phyloP scores from a whole-genome alignment of 441 rosid species.

The Pelargonium fulgidum region DNA sequence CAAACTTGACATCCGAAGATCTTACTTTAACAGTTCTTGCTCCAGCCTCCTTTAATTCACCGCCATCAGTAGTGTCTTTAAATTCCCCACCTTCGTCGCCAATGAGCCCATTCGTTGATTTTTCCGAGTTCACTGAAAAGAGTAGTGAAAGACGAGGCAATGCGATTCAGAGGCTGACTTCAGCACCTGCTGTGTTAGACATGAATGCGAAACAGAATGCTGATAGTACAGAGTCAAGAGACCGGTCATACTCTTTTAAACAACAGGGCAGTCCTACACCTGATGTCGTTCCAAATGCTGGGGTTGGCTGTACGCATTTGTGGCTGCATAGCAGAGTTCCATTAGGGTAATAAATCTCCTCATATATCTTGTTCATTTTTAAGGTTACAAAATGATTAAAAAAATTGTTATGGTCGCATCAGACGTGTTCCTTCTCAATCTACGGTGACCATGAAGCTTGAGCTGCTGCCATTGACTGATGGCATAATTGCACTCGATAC shows the following conservation, averaged over 20 bases:
- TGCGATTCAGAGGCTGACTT: conserved; percentile 20
- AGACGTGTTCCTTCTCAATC: conserved; percentile 91
- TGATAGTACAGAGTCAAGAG: conserved; percentile 28
- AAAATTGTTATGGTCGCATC: conserved; percentile 21
- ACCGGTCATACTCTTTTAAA: conserved; percentile 30
- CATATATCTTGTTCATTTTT: conserved; percentile 9
- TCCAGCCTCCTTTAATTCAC: conserved; percentile 82
- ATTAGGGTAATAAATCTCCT: conserved; percentile 56
- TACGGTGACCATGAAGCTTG: conserved; percentile 81
- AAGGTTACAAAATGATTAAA: conserved; percentile 17
- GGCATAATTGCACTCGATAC: conserved; percentile 92
- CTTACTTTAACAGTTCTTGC: conserved; percentile 88
- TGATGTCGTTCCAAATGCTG: conserved; percentile 62
- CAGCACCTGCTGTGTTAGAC: conserved; percentile 32
- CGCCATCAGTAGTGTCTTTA: conserved; percentile 82
- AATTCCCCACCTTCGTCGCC: conserved; percentile 68
- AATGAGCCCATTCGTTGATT: conserved; percentile 53
- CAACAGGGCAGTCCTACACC: conserved; percentile 43
- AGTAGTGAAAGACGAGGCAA: conserved; percentile 34
- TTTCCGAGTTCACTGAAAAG: conserved; percentile 49
- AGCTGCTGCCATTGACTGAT: conserved; percentile 91
- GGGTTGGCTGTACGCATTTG: conserved; percentile 74
- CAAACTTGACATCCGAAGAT: conserved; percentile 88
- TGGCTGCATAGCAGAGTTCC: conserved; percentile 99
- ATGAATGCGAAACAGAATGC: conserved; percentile 31